These are phyloP conservation scores for Cyberlindnera americana DNA, from an alignment of 805 yeast species.

Conservation along the genomic window DNA sequence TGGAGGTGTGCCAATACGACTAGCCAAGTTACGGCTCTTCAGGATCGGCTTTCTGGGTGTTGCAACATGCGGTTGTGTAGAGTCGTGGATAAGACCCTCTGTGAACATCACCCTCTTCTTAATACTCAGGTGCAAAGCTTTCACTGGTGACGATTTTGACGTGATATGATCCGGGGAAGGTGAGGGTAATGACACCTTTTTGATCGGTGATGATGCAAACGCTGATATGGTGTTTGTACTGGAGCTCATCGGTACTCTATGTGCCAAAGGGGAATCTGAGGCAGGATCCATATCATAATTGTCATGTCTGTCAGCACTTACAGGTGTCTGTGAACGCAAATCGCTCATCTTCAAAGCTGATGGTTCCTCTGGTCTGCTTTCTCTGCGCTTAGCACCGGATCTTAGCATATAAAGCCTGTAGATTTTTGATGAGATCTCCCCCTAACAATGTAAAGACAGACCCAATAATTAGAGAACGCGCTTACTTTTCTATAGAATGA, in stretches of 20 bases:
- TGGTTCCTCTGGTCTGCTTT: not conserved
- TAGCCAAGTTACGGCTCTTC: constrained; percentile 8
- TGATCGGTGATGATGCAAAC: constrained; percentile 21
- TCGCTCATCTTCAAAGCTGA: not conserved
- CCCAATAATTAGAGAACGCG: too few relatives aligned
- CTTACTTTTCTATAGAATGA: too few relatives aligned
- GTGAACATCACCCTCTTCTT: constrained; percentile 22
- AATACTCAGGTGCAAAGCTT: not conserved
- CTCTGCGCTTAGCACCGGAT: not conserved
- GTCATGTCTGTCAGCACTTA: not conserved
- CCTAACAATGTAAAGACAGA: not conserved
- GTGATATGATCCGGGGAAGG: constrained; percentile 23
- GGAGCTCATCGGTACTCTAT: not conserved
- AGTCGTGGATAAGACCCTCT: constrained; percentile 10
- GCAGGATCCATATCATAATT: not conserved
- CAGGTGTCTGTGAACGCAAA: constrained; percentile 3
- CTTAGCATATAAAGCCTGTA: too few relatives aligned
- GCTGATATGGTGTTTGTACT: not conserved
- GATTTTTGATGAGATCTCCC: too few relatives aligned
- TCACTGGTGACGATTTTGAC: constrained; percentile 25
- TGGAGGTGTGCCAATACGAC: constrained; percentile 8
- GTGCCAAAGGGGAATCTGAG: constrained; percentile 6
- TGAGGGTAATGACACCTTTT: constrained; percentile 18
- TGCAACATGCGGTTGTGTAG: constrained; percentile 1
- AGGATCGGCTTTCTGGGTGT: constrained; percentile 26